Base-by-base conservation (phyloP, 257 asterid genomes). In the Fraxinus anomala region DNA sequence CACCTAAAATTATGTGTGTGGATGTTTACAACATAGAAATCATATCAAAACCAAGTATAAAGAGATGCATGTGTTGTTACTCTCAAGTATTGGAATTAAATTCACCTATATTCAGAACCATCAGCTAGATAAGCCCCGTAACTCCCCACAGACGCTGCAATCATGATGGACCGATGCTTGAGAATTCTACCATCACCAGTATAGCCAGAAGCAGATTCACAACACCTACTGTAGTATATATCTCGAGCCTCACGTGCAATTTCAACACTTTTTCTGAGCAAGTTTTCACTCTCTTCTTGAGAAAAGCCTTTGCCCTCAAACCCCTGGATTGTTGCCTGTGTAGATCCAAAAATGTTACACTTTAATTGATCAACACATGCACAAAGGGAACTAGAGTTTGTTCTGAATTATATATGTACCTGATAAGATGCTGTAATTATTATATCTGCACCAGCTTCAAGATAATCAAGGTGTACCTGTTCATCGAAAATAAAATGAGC, bases 61-160 rank as follows among this genome's bases (percentile, higher is more conserved):
- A 23, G 69, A 63, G 34, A 63, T 63, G n/a, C 69, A 24, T 23
- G 6, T 23, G 1, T n/a, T 23, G 65, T 5, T 23, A 54, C 65
- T 54, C 65, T 47, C n/a, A 54, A 49, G 34, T 40, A 73, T 16
- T 19, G 36, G 79, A 76, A 77, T 56, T 11, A 63, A 81, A 65
- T 82, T 70, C 56, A 94, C 98, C 98, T 94, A 85, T 92, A 94
- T 79, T 94, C 98, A 34, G 98, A 94, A 73, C 98, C 98, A 73
- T 94, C 97, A 71, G 98, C 97, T 71, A 94, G 83, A 85, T 88
- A 92, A 68, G 98, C 98, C 42, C 98, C 98, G 11, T 92, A 94
- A 82, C 98, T 94, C 72, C 98, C 98, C 74, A 92, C 97, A 74
- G 98, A 92, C 26, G 98, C 98, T 21, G 98, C 98, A 74, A 94